Conservation (phyloP, 495 filamentous ascomycete genomes). For the Aspergillus kassunensis region DNA sequence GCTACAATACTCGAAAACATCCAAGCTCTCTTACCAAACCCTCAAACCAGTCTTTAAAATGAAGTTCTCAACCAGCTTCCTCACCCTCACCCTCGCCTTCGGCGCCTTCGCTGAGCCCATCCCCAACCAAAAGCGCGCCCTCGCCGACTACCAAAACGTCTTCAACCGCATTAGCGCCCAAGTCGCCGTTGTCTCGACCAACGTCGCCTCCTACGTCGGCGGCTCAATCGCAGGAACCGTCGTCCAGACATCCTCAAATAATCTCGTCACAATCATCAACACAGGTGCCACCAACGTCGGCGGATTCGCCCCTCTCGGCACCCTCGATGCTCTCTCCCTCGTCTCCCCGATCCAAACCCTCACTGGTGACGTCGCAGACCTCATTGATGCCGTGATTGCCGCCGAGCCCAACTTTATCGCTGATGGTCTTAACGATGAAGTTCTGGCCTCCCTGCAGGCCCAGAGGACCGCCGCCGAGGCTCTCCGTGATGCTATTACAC, state of each 20-base stretch:
- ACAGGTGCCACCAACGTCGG: slow-evolving; percentile 11
- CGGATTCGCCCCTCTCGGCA: slow-evolving; percentile 14
- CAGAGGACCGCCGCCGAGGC: slow-evolving; percentile 28
- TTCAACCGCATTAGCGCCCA: slow-evolving; percentile 26
- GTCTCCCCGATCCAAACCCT: slow-evolving; percentile 29
- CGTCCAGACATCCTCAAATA: slow-evolving; percentile 25
- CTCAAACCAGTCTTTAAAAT: not conserved
- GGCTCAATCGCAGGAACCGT: slow-evolving; percentile 14
- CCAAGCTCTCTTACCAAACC: not conserved
- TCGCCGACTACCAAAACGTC: slow-evolving; percentile 27
- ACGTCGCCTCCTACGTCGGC: slow-evolving; percentile 31
- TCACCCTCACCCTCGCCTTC: not conserved
- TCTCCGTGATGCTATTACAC: slow-evolving; percentile 28
- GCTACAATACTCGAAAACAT: not conserved
- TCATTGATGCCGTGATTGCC: slow-evolving; percentile 27
- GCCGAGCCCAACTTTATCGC: slow-evolving; percentile 33
- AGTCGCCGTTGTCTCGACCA: slow-evolving; percentile 28
- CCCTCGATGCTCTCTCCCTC: slow-evolving; percentile 29
- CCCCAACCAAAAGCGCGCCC: slow-evolving; percentile 23
- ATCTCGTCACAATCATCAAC: slow-evolving; percentile 29
- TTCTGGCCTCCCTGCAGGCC: slow-evolving; percentile 22
- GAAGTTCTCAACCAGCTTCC: slow-evolving; percentile 3
- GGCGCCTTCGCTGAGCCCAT: slow-evolving; percentile 11
- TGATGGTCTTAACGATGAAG: slow-evolving; percentile 21
- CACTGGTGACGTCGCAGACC: slow-evolving; percentile 22